A percentile compares a stretch with the other conserved stretches of the same genome.
These are phyloP conservation scores for Suhomyces maxii DNA, from an alignment of 1,139 yeast genomes.

Conservation along the genomic window DNA sequence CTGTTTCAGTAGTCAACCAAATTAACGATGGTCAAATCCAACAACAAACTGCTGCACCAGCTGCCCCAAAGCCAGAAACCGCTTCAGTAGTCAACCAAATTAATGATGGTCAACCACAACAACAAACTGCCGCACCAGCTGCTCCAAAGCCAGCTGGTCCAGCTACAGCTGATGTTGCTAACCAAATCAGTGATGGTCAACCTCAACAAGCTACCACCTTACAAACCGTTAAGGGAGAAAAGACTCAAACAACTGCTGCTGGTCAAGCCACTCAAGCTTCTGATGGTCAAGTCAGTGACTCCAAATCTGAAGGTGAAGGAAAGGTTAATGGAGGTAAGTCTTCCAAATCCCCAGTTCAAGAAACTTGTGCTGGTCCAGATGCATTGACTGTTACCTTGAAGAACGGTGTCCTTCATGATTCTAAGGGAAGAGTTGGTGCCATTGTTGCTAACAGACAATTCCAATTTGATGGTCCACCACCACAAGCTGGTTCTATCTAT, in stretches of 20 bases:
- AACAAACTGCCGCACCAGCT: slow-evolving; percentile 15
- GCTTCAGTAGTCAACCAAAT: slow-evolving; percentile 33
- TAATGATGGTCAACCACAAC: slow-evolving; percentile 39
- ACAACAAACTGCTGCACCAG: slow-evolving; percentile 25
- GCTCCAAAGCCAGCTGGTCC: slow-evolving; percentile 29
- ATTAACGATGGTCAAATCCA: slow-evolving; percentile 39
- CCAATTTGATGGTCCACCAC: slow-evolving; percentile 49
- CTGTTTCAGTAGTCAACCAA: slow-evolving; percentile 33
- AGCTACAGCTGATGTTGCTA: slow-evolving; percentile 22
- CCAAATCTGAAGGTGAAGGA: slow-evolving; percentile 3
- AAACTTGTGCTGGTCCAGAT: slow-evolving; percentile 30
- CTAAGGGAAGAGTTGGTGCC: slow-evolving; percentile 40
- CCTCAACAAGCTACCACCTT: slow-evolving; percentile 34
- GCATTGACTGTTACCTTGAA: slow-evolving; percentile 32
- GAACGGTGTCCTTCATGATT: slow-evolving; percentile 34
- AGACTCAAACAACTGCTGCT: slow-evolving; percentile 23
- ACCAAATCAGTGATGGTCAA: slow-evolving; percentile 49
- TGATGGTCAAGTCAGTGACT: slow-evolving; percentile 30
- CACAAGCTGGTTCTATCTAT: slow-evolving; percentile 41
- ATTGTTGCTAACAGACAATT: slow-evolving; percentile 48
- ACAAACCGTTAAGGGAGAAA: background rate
- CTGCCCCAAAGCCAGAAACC: slow-evolving; percentile 33
- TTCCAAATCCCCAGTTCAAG: slow-evolving; percentile 5
- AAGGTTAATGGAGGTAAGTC: slow-evolving; percentile 15
- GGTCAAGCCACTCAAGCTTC: slow-evolving; percentile 35